Percentiles rank a stretch among this genome's conserved stretches.
Conservation (phyloP, 768 basidiomycete species). For the Termitomyces heimii region DNA sequence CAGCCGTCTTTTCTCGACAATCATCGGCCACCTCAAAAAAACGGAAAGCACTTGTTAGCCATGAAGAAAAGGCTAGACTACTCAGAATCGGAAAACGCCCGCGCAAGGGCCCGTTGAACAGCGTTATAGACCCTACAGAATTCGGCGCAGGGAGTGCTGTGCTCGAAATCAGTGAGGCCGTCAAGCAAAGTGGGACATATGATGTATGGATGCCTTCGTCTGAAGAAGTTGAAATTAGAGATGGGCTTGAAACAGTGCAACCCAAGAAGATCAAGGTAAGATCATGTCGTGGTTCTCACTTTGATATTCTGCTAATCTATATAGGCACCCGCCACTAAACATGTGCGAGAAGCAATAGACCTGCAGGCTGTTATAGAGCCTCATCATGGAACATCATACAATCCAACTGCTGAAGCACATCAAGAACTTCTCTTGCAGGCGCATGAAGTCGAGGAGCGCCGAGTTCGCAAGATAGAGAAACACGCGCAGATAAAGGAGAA, state of each 20-base stretch:
- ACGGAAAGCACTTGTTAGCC: constrained; percentile 40
- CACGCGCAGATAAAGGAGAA: constrained; percentile 47
- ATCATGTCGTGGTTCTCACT: neutral
- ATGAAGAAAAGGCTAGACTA: constrained; percentile 71
- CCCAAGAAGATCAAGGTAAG: constrained; percentile 50
- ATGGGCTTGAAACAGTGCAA: constrained; percentile 36
- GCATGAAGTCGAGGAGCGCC: constrained; percentile 56
- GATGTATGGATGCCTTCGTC: constrained; percentile 51
- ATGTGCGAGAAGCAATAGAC: constrained; percentile 48
- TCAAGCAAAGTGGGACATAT: constrained; percentile 59
- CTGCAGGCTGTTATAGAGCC: constrained; percentile 65
- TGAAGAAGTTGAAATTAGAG: constrained; percentile 24
- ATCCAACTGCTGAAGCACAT: constrained; percentile 73
- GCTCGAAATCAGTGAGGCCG: constrained; percentile 63
- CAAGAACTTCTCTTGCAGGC: constrained; percentile 66
- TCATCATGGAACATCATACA: constrained; percentile 84
- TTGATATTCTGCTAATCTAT: neutral
- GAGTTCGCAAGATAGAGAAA: constrained; percentile 46
- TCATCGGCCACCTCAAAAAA: constrained; percentile 28
- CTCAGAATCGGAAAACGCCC: constrained; percentile 71
- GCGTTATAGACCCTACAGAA: constrained; percentile 62
- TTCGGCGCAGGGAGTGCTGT: constrained; percentile 59
- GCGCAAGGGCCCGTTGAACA: constrained; percentile 68
- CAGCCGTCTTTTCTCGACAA: constrained; percentile 67
- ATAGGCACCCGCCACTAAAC: constrained; percentile 43